phyloP scores from a whole-genome alignment of 2,329 filamentous ascomycete genomes.

The Aspergillus sp. region DNA sequence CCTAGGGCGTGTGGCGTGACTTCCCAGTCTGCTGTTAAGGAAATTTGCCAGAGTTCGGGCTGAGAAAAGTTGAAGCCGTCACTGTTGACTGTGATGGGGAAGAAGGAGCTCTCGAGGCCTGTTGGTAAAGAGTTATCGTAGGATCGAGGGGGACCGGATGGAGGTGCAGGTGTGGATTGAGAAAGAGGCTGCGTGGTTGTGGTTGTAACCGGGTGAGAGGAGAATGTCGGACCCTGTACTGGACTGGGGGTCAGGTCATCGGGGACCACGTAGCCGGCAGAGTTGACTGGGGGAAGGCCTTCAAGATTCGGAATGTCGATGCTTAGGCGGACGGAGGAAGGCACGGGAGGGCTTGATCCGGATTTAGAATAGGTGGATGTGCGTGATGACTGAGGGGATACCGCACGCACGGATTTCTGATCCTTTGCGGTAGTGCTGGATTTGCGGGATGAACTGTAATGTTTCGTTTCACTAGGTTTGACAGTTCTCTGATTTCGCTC shows the following conservation, averaged over 20 bases:
- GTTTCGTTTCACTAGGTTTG: constrained; percentile 32
- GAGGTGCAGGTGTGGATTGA: background rate
- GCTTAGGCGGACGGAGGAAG: constrained; percentile 5
- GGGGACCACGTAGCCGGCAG: constrained; percentile 36
- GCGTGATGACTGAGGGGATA: constrained; percentile 20
- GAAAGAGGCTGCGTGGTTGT: constrained; percentile 2
- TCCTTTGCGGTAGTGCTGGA: background rate
- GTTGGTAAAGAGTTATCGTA: background rate
- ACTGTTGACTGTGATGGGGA: constrained; percentile 11
- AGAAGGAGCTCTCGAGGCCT: background rate
- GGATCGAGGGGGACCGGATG: background rate
- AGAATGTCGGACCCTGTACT: background rate
- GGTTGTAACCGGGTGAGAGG: background rate
- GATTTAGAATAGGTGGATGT: constrained; percentile 4
- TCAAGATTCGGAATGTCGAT: constrained; percentile 32
- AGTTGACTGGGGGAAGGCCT: constrained; percentile 36
- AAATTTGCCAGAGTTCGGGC: constrained; percentile 81
- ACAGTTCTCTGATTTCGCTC: constrained; percentile 81
- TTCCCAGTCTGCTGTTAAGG: constrained; percentile 87
- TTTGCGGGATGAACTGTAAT: constrained; percentile 21
- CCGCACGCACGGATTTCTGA: background rate
- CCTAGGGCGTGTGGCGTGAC: constrained; percentile 29
- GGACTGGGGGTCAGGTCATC: constrained; percentile 22
- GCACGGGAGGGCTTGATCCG: constrained; percentile 13
- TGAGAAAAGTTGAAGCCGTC: constrained; percentile 20